phyloP scores from a whole-genome alignment of 1,284 basidiomycete genomes.

The Ustilago hordei region DNA sequence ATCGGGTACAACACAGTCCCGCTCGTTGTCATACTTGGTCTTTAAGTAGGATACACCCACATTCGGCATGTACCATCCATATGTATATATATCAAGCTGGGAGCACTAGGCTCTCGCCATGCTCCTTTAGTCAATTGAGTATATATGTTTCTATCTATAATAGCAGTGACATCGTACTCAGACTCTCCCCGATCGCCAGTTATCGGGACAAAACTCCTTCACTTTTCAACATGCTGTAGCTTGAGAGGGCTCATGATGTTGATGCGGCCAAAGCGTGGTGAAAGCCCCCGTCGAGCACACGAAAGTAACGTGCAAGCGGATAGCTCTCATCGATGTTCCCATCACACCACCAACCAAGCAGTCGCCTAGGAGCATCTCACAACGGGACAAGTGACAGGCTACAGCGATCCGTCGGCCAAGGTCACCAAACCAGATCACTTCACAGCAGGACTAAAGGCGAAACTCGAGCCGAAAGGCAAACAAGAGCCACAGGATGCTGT shows the following conservation, averaged over 20 bases:
- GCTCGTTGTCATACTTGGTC: too few relatives aligned
- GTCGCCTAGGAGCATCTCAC: background rate
- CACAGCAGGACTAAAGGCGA: background rate
- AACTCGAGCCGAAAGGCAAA: background rate
- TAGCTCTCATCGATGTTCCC: background rate
- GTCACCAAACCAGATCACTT: background rate
- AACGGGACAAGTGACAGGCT: background rate
- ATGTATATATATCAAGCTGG: too few relatives aligned
- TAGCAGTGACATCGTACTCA: too few relatives aligned
- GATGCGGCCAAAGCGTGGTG: background rate
- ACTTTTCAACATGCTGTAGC: background rate
- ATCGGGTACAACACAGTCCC: too few relatives aligned
- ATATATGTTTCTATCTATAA: too few relatives aligned
- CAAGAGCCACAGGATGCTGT: background rate
- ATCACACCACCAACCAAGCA: slow-evolving; percentile 4
- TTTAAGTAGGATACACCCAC: too few relatives aligned
- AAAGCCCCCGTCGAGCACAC: background rate
- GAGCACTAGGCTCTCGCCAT: too few relatives aligned
- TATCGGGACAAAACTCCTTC: too few relatives aligned
- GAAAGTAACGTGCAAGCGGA: background rate
- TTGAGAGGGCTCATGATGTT: background rate
- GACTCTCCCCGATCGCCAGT: too few relatives aligned
- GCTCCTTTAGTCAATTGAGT: too few relatives aligned
- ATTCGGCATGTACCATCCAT: too few relatives aligned
- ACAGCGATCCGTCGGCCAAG: background rate